These are phyloP conservation scores for Ascoidea tarda DNA, from an alignment of 805 yeast species.

Conservation along the genomic window DNA sequence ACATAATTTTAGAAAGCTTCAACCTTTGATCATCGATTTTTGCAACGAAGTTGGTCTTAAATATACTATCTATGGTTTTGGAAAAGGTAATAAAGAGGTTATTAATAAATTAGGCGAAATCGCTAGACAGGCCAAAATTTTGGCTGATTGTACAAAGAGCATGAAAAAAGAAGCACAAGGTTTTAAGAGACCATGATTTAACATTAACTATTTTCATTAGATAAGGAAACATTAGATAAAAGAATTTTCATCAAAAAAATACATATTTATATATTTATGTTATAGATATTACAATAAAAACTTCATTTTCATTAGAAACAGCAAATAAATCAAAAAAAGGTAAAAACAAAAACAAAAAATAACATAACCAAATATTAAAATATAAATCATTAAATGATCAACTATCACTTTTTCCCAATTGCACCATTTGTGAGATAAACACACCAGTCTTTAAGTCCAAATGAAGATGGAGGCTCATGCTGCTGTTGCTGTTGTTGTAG, in stretches of 20 bases:
- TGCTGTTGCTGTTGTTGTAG: too few relatives aligned
- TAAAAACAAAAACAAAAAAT: too few relatives aligned
- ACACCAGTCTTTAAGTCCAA: not conserved
- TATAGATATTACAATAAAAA: too few relatives aligned
- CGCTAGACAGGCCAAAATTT: slow-evolving; percentile 64
- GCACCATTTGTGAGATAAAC: not conserved
- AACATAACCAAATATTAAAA: too few relatives aligned
- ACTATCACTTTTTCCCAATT: too few relatives aligned
- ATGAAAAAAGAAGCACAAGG: slow-evolving; percentile 37
- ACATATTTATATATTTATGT: too few relatives aligned
- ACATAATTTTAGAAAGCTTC: slow-evolving; percentile 70
- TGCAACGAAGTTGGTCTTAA: slow-evolving; percentile 65
- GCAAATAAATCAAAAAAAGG: too few relatives aligned
- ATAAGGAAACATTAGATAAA: too few relatives aligned
- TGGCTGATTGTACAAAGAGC: slow-evolving; percentile 57
- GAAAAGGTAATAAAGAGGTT: slow-evolving; percentile 61
- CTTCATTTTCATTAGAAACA: too few relatives aligned
- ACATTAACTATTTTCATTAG: too few relatives aligned
- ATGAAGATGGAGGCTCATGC: not conserved
- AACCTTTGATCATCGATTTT: slow-evolving; percentile 56
- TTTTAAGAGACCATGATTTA: not conserved
- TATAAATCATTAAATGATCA: too few relatives aligned
- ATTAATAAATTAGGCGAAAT: slow-evolving; percentile 57
- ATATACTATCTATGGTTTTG: slow-evolving; percentile 77
- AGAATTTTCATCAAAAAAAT: too few relatives aligned